phyloP scores from a whole-genome alignment of 345 rosid genomes.

The Aquilaria malaccensis region DNA sequence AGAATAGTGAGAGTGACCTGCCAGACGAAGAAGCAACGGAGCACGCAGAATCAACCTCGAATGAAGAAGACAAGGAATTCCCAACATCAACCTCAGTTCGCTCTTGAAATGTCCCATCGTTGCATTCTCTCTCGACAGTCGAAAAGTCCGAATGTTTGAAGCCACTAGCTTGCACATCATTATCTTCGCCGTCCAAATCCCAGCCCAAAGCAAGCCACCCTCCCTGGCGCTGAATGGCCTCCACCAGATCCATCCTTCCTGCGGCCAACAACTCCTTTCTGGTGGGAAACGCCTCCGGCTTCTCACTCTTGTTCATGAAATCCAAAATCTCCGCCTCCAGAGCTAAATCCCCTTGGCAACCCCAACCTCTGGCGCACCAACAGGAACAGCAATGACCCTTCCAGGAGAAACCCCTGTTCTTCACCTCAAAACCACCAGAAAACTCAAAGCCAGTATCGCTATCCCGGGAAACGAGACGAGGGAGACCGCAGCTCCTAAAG shows the following conservation, averaged over 20 bases:
- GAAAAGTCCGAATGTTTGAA: slow-evolving; percentile 13
- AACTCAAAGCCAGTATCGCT: slow-evolving; percentile 15
- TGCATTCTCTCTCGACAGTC: slow-evolving; percentile 18
- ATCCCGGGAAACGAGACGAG: slow-evolving; percentile 16
- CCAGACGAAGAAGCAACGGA: slow-evolving; percentile 37
- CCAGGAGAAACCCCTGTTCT: slow-evolving; percentile 18
- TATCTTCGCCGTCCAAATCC: slow-evolving; percentile 45
- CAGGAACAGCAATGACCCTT: slow-evolving; percentile 22
- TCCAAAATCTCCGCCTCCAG: slow-evolving; percentile 80
- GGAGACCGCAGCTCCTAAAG: slow-evolving; percentile 1
- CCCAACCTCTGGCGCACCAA: slow-evolving; percentile 36
- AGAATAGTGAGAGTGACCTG: slow-evolving; percentile 53
- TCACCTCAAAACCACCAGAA: slow-evolving; percentile 25
- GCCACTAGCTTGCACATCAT: slow-evolving; percentile 4
- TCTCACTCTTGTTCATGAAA: slow-evolving; percentile 63
- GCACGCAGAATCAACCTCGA: slow-evolving; percentile 14
- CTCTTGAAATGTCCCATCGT: slow-evolving; percentile 12
- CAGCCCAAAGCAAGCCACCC: slow-evolving; percentile 94
- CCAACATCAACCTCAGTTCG: slow-evolving; percentile 9
- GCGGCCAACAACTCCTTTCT: slow-evolving; percentile 53
- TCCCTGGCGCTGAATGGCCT: slow-evolving; percentile 48
- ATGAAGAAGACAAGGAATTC: slow-evolving; percentile 22
- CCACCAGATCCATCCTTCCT: slow-evolving; percentile 76
- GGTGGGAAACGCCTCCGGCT: slow-evolving; percentile 59
- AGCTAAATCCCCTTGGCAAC: slow-evolving; percentile 36